These are phyloP conservation scores for Didymella keratinophila DNA, from an alignment of 2,329 filamentous ascomycete genomes.

Conservation along the genomic window DNA sequence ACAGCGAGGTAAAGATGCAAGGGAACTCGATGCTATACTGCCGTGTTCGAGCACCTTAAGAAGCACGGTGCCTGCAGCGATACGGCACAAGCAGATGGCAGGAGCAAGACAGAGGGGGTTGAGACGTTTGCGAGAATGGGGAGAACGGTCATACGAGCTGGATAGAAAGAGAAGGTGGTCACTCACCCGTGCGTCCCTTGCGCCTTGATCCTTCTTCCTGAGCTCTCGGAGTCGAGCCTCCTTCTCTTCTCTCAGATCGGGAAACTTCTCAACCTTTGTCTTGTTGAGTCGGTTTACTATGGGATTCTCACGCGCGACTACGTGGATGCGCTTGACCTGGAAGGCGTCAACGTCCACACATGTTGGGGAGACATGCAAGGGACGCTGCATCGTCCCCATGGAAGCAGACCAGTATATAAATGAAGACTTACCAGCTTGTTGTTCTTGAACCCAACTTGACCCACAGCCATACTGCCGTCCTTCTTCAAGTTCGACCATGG, in stretches of 20 bases:
- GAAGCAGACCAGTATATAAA: too few species aligned
- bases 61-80: too few species aligned
- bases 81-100: too few species aligned
- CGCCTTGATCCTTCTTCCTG: conserved; percentile 73
- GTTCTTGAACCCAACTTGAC: conserved; percentile 95
- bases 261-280: conserved; percentile 87
- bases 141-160: too few species aligned
- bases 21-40: too few species aligned
- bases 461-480: conserved; percentile 92
- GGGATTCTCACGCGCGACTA: conserved; percentile 81
- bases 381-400: too few species aligned
- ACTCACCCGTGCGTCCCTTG: conserved; percentile 67
- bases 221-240: conserved; percentile 77
- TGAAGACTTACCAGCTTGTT: conserved; percentile 70
- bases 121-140: too few species aligned
- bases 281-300: conserved; percentile 99
- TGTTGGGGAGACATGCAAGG: too few species aligned
- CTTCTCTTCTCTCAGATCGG: conserved; percentile 82
- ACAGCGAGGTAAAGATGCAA: too few species aligned
- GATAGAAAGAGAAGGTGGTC: neutral
- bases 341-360: neutral
- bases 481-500: conserved; percentile 97
- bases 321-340: conserved; percentile 80
- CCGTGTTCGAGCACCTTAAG: too few species aligned
- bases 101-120: too few species aligned